phyloP scores from a whole-genome alignment of 192 early-diverging fungal species.

The Backusella sp. region DNA sequence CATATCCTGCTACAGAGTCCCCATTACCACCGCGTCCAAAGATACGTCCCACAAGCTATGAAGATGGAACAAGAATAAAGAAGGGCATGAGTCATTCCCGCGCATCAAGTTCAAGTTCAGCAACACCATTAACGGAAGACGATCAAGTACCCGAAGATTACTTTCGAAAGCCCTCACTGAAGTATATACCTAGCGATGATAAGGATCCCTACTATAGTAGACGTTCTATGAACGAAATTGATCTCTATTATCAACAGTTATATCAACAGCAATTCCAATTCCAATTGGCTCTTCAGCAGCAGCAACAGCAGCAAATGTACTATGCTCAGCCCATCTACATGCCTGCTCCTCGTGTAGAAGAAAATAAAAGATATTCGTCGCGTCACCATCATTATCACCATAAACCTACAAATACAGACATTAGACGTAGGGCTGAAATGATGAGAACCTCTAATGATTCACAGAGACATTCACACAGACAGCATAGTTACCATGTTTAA shows the following conservation, averaged over 20 bases:
- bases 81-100: neutral
- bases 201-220: neutral
- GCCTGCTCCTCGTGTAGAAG: neutral
- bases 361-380: neutral
- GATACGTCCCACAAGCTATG: neutral
- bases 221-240: neutral
- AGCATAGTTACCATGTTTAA: neutral
- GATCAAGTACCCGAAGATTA: slow-evolving; percentile 2
- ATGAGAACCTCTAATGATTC: neutral
- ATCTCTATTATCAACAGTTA: neutral
- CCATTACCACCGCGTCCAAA: neutral
- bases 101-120: slow-evolving; percentile 8
- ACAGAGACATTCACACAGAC: neutral
- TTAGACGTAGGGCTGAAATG: neutral
- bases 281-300: neutral
- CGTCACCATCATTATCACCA: neutral
- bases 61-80: neutral
- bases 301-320: neutral
- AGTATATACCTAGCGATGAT: neutral
- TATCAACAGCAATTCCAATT: neutral
- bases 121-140: slow-evolving; percentile 2
- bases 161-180: neutral
- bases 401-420: neutral
- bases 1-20: neutral
- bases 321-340: neutral